phyloP scores from a whole-genome alignment of 371 early-diverging fungal genomes.

The Apophysomyces variabilis region DNA sequence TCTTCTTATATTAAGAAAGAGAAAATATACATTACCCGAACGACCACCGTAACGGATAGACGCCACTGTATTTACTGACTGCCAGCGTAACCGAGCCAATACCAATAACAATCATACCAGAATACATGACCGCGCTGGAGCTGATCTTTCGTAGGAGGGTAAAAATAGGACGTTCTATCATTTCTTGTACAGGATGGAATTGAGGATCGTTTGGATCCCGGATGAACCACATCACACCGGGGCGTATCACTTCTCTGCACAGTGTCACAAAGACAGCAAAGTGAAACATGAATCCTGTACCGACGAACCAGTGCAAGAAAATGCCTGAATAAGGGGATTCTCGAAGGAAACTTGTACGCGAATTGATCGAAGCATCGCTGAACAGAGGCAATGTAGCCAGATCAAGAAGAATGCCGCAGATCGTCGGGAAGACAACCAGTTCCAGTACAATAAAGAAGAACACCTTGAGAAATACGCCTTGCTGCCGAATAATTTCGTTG shows the following conservation, averaged over 20 bases:
- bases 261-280: slow-evolving; percentile 85
- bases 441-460: slow-evolving; percentile 86
- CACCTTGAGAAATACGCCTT: slow-evolving; percentile 68
- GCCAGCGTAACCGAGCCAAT: slow-evolving; percentile 66
- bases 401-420: slow-evolving; percentile 87
- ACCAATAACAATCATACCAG: slow-evolving; percentile 68
- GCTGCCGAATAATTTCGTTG: slow-evolving; percentile 60
- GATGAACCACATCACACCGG: slow-evolving; percentile 96
- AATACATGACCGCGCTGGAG: slow-evolving; percentile 81
- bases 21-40: slow-evolving; percentile 40
- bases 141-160: slow-evolving; percentile 81
- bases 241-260: slow-evolving; percentile 83
- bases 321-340: slow-evolving; percentile 71
- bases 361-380: slow-evolving; percentile 58
- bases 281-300: slow-evolving; percentile 92
- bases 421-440: slow-evolving; percentile 83
- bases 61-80: slow-evolving; percentile 39
- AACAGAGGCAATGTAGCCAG: slow-evolving; percentile 84
- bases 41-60: slow-evolving; percentile 57
- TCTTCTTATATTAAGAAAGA: too few relatives aligned
- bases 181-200: slow-evolving; percentile 91
- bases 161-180: slow-evolving; percentile 76
- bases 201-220: slow-evolving; percentile 95
- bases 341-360: slow-evolving; percentile 63
- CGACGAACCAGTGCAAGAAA: slow-evolving; percentile 90